Conservation (phyloP, 2,329 filamentous ascomycete species). For the Aspergillus clavatus region DNA sequence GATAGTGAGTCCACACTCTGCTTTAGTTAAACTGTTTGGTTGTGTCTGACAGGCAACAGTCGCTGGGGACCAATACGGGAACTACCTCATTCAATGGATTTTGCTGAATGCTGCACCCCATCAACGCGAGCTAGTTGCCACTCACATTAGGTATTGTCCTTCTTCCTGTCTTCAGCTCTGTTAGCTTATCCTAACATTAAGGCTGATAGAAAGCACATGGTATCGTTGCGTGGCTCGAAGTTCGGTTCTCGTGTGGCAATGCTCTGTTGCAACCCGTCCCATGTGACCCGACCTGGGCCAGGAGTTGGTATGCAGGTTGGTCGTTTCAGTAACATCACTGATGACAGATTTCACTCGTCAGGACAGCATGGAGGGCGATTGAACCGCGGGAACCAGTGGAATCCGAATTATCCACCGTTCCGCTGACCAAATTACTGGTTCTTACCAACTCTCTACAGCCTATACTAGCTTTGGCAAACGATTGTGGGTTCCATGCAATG, state of each 20-base stretch:
- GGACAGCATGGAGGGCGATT: slow-evolving; percentile 40
- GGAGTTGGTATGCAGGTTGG: slow-evolving; percentile 65
- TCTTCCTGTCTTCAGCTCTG: background rate
- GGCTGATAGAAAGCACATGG: slow-evolving; percentile 78
- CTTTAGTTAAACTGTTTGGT: background rate
- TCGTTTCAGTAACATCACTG: slow-evolving; percentile 51
- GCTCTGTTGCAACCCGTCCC: slow-evolving; percentile 94
- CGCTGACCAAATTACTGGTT: slow-evolving; percentile 21
- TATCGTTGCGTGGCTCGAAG: slow-evolving; percentile 94
- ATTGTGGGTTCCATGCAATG: too few species aligned
- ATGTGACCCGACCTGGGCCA: slow-evolving; percentile 82
- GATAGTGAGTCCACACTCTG: slow-evolving; percentile 58
- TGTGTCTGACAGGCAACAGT: slow-evolving; percentile 43
- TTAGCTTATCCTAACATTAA: slow-evolving; percentile 8
- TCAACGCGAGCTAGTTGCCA: slow-evolving; percentile 87
- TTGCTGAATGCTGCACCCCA: slow-evolving; percentile 80
- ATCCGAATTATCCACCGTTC: slow-evolving; percentile 33
- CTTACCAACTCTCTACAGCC: background rate
- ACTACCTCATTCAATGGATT: slow-evolving; percentile 97
- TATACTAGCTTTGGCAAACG: too few species aligned
- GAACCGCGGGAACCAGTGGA: slow-evolving; percentile 36
- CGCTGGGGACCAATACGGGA: slow-evolving; percentile 96
- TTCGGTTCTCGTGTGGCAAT: slow-evolving; percentile 98
- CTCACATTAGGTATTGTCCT: slow-evolving; percentile 69
- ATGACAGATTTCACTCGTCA: slow-evolving; percentile 31